Evolutionary conservation across 768 basidiomycete genomes (phyloP).

Genomic region (Mycena filopes): DNA sequence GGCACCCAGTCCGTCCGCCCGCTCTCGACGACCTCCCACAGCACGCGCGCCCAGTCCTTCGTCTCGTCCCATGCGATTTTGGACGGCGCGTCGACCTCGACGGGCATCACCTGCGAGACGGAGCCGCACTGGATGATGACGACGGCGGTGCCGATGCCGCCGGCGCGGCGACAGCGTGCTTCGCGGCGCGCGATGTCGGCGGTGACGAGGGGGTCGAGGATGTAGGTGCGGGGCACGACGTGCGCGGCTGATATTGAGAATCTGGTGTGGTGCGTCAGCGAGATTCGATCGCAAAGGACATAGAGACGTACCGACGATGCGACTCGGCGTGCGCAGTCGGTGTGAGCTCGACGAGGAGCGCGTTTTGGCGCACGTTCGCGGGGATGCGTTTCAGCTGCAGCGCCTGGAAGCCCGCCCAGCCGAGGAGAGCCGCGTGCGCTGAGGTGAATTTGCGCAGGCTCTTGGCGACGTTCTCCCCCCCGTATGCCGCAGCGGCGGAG

Average conservation of each 20-base stretch:
- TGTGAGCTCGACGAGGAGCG: constrained; percentile 75
- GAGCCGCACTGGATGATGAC: constrained; percentile 82
- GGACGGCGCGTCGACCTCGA: constrained; percentile 82
- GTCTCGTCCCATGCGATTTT: constrained; percentile 82
- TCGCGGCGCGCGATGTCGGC: constrained; percentile 84
- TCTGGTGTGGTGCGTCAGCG: constrained; percentile 46
- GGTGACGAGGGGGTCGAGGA: constrained; percentile 80
- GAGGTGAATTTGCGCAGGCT: constrained; percentile 85
- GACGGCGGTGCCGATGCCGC: constrained; percentile 81
- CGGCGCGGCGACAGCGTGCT: constrained; percentile 77
- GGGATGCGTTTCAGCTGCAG: constrained; percentile 84
- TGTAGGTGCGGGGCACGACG: constrained; percentile 75
- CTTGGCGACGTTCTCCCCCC: constrained; percentile 76
- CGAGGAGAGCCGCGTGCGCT: constrained; percentile 71
- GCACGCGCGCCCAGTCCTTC: constrained; percentile 77
- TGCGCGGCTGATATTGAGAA: constrained; percentile 78
- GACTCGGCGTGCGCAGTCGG: constrained; percentile 68
- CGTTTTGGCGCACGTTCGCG: constrained; percentile 81
- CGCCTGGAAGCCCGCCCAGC: constrained; percentile 89
- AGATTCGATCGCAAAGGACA: constrained; percentile 37
- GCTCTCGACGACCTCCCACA: constrained; percentile 75
- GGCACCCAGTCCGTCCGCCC: constrained; percentile 83
- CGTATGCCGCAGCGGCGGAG: constrained; percentile 50
- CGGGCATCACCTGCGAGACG: constrained; percentile 86
- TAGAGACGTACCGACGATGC: constrained; percentile 66